Percentiles rank a stretch among this genome's conserved stretches.
phyloP scores from a whole-genome alignment of 306 rosid species.

The Acacia melanoxylon region DNA sequence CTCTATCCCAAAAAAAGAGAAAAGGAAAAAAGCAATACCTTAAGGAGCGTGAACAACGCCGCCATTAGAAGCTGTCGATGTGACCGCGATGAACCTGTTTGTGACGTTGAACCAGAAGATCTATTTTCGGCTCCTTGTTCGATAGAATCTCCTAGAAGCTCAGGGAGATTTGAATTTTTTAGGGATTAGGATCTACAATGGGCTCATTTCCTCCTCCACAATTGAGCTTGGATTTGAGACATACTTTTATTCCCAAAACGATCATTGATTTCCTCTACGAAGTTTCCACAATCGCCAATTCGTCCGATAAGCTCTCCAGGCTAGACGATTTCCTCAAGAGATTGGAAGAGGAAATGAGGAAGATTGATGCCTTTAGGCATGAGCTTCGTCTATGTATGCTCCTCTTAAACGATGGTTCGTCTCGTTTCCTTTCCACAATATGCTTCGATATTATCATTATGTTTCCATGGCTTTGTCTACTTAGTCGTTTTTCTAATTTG shows the following conservation, averaged over 20 bases:
- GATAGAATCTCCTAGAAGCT: conserved; percentile 8
- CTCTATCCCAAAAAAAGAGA: too few species aligned
- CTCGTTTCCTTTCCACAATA: too few species aligned
- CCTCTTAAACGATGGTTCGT: too few species aligned
- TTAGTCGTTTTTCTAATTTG: background rate
- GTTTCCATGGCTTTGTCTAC: too few species aligned
- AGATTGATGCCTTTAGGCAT: too few species aligned
- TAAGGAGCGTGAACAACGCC: too few species aligned
- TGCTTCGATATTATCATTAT: too few species aligned
- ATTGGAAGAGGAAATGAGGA: conserved; percentile 74
- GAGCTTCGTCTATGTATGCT: too few species aligned
- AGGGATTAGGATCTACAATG: conserved; percentile 41
- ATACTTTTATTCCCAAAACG: conserved; percentile 66
- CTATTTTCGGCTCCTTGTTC: background rate
- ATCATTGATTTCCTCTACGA: conserved; percentile 62
- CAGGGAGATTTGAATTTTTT: conserved; percentile 27
- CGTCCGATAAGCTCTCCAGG: conserved; percentile 42
- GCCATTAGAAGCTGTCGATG: too few species aligned
- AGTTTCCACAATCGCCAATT: conserved; percentile 41
- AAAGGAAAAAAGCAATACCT: too few species aligned
- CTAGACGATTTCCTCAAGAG: conserved; percentile 50
- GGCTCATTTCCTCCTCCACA: conserved; percentile 72
- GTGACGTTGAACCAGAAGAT: too few species aligned
- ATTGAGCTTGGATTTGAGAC: conserved; percentile 77
- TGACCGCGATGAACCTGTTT: too few species aligned